These are phyloP conservation scores for Nakaseomyces delphensis DNA, from an alignment of 1,139 yeast species.

Conservation along the genomic window DNA sequence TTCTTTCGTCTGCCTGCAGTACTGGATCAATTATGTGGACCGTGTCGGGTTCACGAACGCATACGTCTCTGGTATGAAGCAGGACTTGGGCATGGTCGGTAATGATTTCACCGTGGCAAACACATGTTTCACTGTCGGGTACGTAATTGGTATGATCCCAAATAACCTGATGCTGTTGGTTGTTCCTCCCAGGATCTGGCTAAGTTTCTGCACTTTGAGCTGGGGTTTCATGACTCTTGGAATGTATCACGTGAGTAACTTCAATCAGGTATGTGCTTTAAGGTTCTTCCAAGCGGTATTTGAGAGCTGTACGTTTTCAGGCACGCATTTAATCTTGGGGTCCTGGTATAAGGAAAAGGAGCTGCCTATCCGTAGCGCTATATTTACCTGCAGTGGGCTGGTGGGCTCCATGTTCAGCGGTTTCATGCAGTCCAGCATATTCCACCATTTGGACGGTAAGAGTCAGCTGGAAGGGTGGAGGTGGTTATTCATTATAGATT, in stretches of 20 bases:
- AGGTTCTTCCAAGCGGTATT: slow-evolving; percentile 49
- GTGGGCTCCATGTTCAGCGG: slow-evolving; percentile 49
- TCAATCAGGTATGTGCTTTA: slow-evolving; percentile 41
- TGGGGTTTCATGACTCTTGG: slow-evolving; percentile 52
- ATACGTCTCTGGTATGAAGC: slow-evolving; percentile 54
- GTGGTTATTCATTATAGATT: slow-evolving; percentile 61
- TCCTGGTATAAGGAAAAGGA: slow-evolving; percentile 46
- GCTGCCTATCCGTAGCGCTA: slow-evolving; percentile 42
- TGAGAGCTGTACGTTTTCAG: slow-evolving; percentile 48
- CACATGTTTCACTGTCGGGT: slow-evolving; percentile 53
- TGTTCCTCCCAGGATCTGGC: slow-evolving; percentile 47
- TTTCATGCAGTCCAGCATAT: slow-evolving; percentile 56
- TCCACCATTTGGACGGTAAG: slow-evolving; percentile 39
- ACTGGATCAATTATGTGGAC: slow-evolving; percentile 48
- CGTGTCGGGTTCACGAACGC: slow-evolving; percentile 42
- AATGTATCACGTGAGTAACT: slow-evolving; percentile 39
- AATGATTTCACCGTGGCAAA: slow-evolving; percentile 43
- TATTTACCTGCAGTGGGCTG: slow-evolving; percentile 46
- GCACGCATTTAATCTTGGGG: slow-evolving; percentile 46
- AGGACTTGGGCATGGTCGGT: slow-evolving; percentile 44
- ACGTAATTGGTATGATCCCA: slow-evolving; percentile 50
- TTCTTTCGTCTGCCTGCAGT: slow-evolving; percentile 46
- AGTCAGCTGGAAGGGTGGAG: slow-evolving; percentile 54
- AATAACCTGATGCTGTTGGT: slow-evolving; percentile 43
- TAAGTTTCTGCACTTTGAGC: slow-evolving; percentile 43